Evolutionary conservation across 331 rosid genomes (phyloP).

Genomic region (Quercus phellos): DNA sequence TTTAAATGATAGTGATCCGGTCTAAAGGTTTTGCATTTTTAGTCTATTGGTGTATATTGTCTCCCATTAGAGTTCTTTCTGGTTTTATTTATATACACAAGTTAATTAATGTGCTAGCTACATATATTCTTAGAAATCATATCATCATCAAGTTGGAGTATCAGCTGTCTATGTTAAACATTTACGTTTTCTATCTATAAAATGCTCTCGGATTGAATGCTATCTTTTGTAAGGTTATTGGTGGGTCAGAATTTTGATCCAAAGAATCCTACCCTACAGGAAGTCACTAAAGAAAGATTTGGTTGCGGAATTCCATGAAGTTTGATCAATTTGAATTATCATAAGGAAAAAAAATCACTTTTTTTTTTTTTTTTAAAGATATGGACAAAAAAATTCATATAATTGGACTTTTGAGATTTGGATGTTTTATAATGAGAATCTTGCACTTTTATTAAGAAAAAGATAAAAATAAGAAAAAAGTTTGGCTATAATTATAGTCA

Average conservation of each 20-base stretch:
- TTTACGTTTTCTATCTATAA: too few species aligned
- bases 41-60: slow-evolving; percentile 3
- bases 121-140: too few species aligned
- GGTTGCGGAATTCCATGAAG: not conserved
- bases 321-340: not conserved
- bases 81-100: not conserved
- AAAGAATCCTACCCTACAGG: not conserved
- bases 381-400: not conserved
- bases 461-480: too few species aligned
- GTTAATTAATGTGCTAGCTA: too few species aligned
- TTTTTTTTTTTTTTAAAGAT: not conserved
- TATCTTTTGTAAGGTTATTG: too few species aligned
- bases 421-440: not conserved
- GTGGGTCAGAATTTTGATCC: too few species aligned
- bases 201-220: too few species aligned
- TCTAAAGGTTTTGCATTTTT: slow-evolving; percentile 15
- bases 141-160: not conserved
- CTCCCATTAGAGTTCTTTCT: not conserved
- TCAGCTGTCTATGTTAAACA: not conserved
- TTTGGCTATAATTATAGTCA: too few species aligned
- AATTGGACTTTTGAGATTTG: not conserved
- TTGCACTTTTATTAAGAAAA: too few species aligned
- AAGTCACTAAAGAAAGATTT: slow-evolving; percentile 1
- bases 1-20: slow-evolving; percentile 21
- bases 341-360: not conserved